A percentile compares a stretch with the other conserved stretches of the same genome.
Evolutionary conservation across 352 stramenopile species (phyloP).

Genomic region (Phytopythium kandeliae): DNA sequence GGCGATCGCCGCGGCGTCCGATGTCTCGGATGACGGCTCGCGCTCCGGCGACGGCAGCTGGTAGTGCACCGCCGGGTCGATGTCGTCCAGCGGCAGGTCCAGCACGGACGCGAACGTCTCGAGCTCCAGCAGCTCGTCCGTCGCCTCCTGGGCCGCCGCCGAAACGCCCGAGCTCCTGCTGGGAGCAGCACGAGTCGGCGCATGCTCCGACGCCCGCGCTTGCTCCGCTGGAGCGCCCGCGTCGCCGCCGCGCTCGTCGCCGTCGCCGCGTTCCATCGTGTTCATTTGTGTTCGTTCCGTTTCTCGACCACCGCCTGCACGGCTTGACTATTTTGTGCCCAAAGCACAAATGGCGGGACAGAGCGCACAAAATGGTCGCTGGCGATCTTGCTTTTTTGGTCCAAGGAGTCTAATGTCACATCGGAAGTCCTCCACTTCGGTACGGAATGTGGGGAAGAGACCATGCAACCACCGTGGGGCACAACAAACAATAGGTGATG

Average conservation of each 20-base stretch:
- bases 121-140: slow-evolving; percentile 27
- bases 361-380: too few species aligned
- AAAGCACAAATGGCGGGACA: too few species aligned
- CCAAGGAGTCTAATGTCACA: too few species aligned
- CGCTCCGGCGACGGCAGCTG: slow-evolving; percentile 4
- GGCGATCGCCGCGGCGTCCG: slow-evolving; percentile 2
- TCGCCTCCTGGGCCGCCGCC: slow-evolving; percentile 3
- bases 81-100: slow-evolving; percentile 27
- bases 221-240: background rate
- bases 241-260: background rate
- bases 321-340: too few species aligned
- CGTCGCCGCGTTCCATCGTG: slow-evolving; percentile 4
- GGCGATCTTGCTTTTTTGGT: too few species aligned
- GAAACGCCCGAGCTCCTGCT: too few species aligned
- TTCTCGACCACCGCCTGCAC: too few species aligned
- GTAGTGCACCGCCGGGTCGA: slow-evolving; percentile 26
- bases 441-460: too few species aligned
- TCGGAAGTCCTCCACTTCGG: too few species aligned
- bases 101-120: slow-evolving; percentile 31
- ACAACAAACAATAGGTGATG: too few species aligned
- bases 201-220: background rate
- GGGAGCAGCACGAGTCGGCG: background rate
- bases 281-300: slow-evolving; percentile 8
- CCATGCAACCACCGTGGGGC: too few species aligned
- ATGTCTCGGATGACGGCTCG: background rate